phyloP scores from a whole-genome alignment of 2,329 filamentous ascomycete genomes.

The Trichoderma lentiforme region DNA sequence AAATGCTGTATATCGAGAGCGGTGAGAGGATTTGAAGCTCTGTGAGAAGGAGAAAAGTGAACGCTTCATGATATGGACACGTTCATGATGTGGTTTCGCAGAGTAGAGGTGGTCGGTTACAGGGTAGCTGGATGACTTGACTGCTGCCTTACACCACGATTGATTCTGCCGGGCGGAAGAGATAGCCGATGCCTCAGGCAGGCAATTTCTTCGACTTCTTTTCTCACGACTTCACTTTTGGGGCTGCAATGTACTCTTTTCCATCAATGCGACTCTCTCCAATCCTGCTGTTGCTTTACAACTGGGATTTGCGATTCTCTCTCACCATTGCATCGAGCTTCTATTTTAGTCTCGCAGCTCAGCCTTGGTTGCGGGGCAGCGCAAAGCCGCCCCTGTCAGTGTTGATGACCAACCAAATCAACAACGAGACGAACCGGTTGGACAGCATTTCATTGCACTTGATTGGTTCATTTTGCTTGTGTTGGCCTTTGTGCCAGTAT shows the following conservation, averaged over 20 bases:
- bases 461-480: background rate
- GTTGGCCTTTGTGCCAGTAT: background rate
- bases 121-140: background rate
- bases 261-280: background rate
- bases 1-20: background rate
- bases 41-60: background rate
- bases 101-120: background rate
- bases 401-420: background rate
- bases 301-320: background rate
- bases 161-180: background rate
- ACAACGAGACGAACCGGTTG: background rate
- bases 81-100: background rate
- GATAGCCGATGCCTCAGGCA: background rate
- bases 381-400: background rate
- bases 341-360: background rate
- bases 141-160: background rate
- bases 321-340: background rate
- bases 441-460: background rate
- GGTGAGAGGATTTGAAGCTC: background rate
- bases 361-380: background rate
- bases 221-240: background rate
- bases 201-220: background rate
- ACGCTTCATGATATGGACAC: background rate
- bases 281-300: background rate
- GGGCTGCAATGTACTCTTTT: no score